These are phyloP conservation scores for Trichomonas gallinae DNA, from an alignment of 208 protist genomes.

Conservation along the genomic window DNA sequence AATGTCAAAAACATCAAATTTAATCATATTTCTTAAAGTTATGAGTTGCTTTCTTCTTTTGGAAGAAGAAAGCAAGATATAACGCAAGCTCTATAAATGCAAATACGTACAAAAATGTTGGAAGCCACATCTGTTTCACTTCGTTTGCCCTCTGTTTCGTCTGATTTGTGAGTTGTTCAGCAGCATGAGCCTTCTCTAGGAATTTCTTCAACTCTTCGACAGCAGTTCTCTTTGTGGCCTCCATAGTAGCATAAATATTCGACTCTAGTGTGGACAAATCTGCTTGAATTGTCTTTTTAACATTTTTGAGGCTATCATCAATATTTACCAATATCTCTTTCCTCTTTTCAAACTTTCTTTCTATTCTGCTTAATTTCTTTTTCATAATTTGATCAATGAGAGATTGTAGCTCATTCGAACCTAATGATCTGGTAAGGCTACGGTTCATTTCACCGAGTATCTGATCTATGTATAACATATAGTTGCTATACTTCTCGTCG, in stretches of 20 bases:
- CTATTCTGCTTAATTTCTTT: background rate
- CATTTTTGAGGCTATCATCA: background rate
- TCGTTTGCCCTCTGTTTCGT: background rate
- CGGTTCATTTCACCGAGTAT: background rate
- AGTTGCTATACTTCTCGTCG: background rate
- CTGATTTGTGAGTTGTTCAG: background rate
- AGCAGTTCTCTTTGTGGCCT: background rate
- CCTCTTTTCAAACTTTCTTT: background rate
- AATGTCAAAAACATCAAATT: background rate
- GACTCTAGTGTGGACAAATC: background rate
- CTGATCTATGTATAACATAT: background rate
- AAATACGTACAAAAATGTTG: background rate
- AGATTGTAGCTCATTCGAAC: background rate
- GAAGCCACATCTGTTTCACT: background rate
- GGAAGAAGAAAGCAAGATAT: background rate
- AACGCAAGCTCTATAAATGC: background rate
- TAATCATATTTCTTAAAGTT: slow-evolving; percentile 5
- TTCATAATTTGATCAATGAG: background rate
- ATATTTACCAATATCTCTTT: background rate
- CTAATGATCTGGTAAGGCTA: background rate
- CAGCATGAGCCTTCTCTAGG: background rate
- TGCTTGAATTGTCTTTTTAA: background rate
- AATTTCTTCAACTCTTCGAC: background rate
- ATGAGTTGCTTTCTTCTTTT: background rate
- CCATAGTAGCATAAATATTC: background rate